Conservation (phyloP, 148 eudicot genomes). For the Agrostemma githago region DNA sequence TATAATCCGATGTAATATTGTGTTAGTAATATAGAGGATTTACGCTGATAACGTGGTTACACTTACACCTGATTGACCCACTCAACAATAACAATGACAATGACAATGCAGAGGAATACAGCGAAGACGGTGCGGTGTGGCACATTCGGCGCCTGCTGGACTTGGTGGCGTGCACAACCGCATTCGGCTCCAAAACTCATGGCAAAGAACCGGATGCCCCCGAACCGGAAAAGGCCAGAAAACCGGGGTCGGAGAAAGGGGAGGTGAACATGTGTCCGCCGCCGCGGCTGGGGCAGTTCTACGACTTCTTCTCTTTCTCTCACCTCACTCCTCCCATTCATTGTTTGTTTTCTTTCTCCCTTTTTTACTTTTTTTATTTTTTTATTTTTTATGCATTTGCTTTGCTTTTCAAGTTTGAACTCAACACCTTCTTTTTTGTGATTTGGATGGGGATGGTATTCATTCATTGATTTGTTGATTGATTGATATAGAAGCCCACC, state of each 20-base stretch:
- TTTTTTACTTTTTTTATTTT: neutral
- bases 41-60: neutral
- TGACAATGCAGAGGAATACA: constrained; percentile 56
- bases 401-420: neutral
- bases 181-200: constrained; percentile 33
- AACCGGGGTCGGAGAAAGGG: constrained; percentile 33
- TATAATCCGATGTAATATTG: too few species aligned
- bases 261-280: constrained; percentile 61
- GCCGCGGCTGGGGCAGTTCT: constrained; percentile 74
- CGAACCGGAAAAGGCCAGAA: constrained; percentile 26
- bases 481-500: too few species aligned
- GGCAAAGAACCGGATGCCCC: neutral
- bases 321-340: constrained; percentile 84
- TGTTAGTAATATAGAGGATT: too few species aligned
- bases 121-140: constrained; percentile 49
- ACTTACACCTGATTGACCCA: constrained; percentile 4
- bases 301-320: constrained; percentile 90
- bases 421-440: too few species aligned
- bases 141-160: constrained; percentile 83
- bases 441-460: too few species aligned
- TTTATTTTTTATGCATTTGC: neutral
- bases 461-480: too few species aligned
- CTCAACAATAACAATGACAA: neutral
- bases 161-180: constrained; percentile 78
- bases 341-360: constrained; percentile 43